Evolutionary conservation across 2,329 filamentous ascomycete genomes (phyloP).

Genomic region (Cladosporium sp.): DNA sequence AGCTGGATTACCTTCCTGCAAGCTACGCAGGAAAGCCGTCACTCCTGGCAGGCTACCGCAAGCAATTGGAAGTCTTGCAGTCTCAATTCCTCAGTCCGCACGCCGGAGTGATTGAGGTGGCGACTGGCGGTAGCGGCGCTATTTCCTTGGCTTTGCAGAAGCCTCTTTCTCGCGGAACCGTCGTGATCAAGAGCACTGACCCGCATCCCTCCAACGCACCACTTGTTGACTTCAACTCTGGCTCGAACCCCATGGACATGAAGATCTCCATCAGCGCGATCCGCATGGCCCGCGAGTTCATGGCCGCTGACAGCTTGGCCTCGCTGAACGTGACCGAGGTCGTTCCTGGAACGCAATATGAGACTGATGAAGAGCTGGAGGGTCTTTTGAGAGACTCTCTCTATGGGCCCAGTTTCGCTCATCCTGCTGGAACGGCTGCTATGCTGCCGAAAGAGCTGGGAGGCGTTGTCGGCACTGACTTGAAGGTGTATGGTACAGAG

Average conservation of each 20-base stretch:
- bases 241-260: constrained; percentile 3
- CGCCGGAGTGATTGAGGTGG: neutral
- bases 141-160: constrained; percentile 11
- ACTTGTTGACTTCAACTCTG: constrained; percentile 6
- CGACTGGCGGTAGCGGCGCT: constrained; percentile 7
- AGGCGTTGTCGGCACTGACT: constrained; percentile 38
- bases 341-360: constrained; percentile 23
- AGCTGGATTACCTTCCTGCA: neutral
- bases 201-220: constrained; percentile 2
- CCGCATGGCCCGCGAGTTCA: constrained; percentile 9
- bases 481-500: constrained; percentile 40
- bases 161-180: constrained; percentile 3
- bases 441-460: constrained; percentile 26
- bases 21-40: neutral
- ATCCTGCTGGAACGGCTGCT: constrained; percentile 43
- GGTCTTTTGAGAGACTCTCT: constrained; percentile 24
- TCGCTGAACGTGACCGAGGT: neutral
- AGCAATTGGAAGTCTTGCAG: constrained; percentile 1
- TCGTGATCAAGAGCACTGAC: constrained; percentile 12
- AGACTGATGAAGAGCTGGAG: constrained; percentile 26
- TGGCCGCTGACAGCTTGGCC: neutral
- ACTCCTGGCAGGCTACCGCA: neutral
- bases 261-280: constrained; percentile 9
- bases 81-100: neutral
- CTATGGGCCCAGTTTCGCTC: constrained; percentile 38